Conservation (phyloP, 768 basidiomycete genomes). For the Phylloporus rhodoxanthus region DNA sequence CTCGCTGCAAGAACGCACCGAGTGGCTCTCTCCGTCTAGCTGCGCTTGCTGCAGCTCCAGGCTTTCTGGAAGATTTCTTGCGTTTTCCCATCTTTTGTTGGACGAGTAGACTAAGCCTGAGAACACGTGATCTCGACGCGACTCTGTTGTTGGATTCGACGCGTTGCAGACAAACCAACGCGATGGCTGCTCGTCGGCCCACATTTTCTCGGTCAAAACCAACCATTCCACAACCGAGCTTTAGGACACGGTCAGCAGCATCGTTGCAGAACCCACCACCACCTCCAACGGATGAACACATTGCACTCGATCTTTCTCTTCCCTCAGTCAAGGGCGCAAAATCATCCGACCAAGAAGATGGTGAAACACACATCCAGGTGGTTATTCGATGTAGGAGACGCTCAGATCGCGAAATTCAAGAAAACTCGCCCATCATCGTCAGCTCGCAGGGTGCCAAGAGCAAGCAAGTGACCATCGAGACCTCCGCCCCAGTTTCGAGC, state of each 20-base stretch:
- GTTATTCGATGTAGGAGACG: constrained; percentile 85
- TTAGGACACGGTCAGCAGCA: constrained; percentile 45
- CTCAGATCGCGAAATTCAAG: constrained; percentile 77
- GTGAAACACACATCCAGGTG: constrained; percentile 87
- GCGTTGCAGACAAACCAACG: constrained; percentile 24
- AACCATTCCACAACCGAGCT: constrained; percentile 26
- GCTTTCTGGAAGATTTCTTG: constrained; percentile 84
- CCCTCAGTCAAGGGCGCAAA: constrained; percentile 25
- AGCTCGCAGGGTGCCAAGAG: constrained; percentile 69
- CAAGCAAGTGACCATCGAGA: constrained; percentile 76
- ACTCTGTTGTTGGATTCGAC: constrained; percentile 18
- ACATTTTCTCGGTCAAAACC: constrained; percentile 41
- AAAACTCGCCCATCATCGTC: constrained; percentile 85
- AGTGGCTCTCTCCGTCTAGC: constrained; percentile 65
- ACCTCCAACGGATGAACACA: constrained; percentile 17
- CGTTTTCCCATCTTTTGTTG: constrained; percentile 68
- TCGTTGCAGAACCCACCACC: constrained; percentile 28
- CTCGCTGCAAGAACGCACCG: constrained; percentile 38
- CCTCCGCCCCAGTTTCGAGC: constrained; percentile 59
- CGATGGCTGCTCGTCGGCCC: constrained; percentile 64
- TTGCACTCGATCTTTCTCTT: constrained; percentile 18
- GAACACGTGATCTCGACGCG: constrained; percentile 33
- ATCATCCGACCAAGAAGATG: constrained; percentile 31
- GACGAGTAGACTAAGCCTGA: neutral
- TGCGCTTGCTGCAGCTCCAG: constrained; percentile 50